Evolutionary conservation across 2,329 filamentous ascomycete genomes (phyloP).

Genomic region (Acarospora socialis): DNA sequence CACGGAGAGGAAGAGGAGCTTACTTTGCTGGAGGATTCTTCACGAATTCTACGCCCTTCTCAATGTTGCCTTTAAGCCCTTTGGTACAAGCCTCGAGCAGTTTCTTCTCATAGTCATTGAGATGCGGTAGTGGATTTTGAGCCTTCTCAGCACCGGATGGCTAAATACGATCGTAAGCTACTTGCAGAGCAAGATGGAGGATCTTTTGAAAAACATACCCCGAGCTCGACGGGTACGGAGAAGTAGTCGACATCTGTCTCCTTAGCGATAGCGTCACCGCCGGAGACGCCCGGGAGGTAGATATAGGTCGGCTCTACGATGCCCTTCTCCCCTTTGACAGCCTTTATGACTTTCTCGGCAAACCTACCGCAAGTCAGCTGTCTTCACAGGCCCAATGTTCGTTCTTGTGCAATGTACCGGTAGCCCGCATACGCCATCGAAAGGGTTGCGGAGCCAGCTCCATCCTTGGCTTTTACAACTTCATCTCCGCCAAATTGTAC

Average conservation of each 20-base stretch:
- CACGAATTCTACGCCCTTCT: slow-evolving; percentile 83
- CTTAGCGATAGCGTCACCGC: slow-evolving; percentile 75
- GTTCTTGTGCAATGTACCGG: slow-evolving; percentile 42
- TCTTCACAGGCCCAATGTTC: neutral
- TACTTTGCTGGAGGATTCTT: slow-evolving; percentile 81
- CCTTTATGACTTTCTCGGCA: slow-evolving; percentile 85
- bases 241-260: slow-evolving; percentile 82
- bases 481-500: slow-evolving; percentile 97
- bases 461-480: slow-evolving; percentile 90
- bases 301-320: slow-evolving; percentile 92
- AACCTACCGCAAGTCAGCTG: slow-evolving; percentile 44
- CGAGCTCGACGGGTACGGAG: slow-evolving; percentile 89
- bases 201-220: slow-evolving; percentile 46
- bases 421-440: slow-evolving; percentile 95
- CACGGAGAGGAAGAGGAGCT: slow-evolving; percentile 30
- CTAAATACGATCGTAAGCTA: slow-evolving; percentile 34
- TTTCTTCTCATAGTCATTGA: slow-evolving; percentile 78
- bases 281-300: slow-evolving; percentile 80
- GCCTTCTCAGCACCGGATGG: slow-evolving; percentile 75
- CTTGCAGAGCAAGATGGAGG: slow-evolving; percentile 3
- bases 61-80: slow-evolving; percentile 82
- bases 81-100: slow-evolving; percentile 62
- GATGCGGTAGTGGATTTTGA: slow-evolving; percentile 59
- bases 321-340: slow-evolving; percentile 74
- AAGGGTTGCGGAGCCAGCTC: slow-evolving; percentile 75